phyloP scores from a whole-genome alignment of 208 protist species.

The Naegleria gruberi region DNA sequence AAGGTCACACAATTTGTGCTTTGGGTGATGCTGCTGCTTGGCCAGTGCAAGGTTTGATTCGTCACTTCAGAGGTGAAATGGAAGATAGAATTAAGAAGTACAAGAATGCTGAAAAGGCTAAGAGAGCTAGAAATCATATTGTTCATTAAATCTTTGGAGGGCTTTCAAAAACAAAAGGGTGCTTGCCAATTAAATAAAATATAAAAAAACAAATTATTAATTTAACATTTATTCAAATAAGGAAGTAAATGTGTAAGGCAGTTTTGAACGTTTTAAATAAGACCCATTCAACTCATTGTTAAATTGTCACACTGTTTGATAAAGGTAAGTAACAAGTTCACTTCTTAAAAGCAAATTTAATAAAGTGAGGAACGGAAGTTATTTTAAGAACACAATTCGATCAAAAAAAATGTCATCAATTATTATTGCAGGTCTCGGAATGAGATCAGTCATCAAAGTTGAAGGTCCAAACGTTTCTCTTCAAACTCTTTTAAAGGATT shows the following conservation, averaged over 20 bases:
- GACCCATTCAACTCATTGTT: no score
- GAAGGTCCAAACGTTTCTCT: neutral
- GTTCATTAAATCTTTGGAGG: no score
- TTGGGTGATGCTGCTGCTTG: conserved; percentile 95
- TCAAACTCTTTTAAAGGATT: neutral
- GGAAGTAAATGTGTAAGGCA: neutral
- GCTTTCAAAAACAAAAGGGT: neutral
- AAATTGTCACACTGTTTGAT: no score
- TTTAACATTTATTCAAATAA: neutral
- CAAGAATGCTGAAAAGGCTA: neutral
- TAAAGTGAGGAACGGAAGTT: no score
- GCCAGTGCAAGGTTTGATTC: conserved; percentile 94
- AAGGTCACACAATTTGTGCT: conserved; percentile 98
- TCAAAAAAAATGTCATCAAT: neutral
- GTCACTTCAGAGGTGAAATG: conserved; percentile 88
- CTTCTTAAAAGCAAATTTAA: no score
- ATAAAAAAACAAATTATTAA: neutral
- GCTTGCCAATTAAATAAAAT: neutral
- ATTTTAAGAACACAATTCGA: no score
- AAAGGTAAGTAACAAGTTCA: no score
- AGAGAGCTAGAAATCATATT: neutral
- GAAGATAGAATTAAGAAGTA: conserved; percentile 80
- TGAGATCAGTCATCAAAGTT: neutral
- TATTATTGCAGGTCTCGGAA: neutral
- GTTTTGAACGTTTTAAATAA: no score